A percentile compares a stretch with the other conserved stretches of the same genome.
phyloP scores from a whole-genome alignment of 208 protist genomes.

The Tritrichomonas foetus region DNA sequence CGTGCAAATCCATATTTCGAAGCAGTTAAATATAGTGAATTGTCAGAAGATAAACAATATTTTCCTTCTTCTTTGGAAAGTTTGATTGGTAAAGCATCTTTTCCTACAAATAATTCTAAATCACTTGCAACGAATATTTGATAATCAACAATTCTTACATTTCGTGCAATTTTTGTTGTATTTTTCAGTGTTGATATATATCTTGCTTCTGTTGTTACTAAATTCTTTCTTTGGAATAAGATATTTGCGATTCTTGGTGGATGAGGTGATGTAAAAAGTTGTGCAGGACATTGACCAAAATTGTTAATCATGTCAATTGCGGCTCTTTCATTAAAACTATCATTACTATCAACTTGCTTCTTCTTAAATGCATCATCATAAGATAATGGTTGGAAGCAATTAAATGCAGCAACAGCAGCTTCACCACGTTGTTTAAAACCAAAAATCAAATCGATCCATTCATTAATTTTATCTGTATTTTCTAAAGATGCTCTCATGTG shows the following conservation, averaged over 20 bases:
- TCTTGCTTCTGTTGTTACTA: not conserved
- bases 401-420: not conserved
- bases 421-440: conserved; percentile 14
- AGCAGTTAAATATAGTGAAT: too few species aligned
- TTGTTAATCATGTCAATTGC: not conserved
- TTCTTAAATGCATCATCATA: not conserved
- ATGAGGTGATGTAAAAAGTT: not conserved
- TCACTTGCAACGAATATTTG: too few species aligned
- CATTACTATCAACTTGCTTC: not conserved
- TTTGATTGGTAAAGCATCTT: too few species aligned
- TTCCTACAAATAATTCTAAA: too few species aligned
- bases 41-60: too few species aligned
- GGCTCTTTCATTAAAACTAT: not conserved
- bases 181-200: too few species aligned
- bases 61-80: too few species aligned
- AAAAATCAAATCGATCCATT: conserved; percentile 27
- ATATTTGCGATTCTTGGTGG: not conserved
- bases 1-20: too few species aligned
- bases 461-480: conserved; percentile 22
- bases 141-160: too few species aligned
- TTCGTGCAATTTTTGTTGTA: too few species aligned
- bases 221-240: not conserved
- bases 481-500: not conserved
- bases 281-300: conserved; percentile 11
- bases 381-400: not conserved